phyloP scores from a whole-genome alignment of 1,139 yeast species.

The Suhomyces taliae region DNA sequence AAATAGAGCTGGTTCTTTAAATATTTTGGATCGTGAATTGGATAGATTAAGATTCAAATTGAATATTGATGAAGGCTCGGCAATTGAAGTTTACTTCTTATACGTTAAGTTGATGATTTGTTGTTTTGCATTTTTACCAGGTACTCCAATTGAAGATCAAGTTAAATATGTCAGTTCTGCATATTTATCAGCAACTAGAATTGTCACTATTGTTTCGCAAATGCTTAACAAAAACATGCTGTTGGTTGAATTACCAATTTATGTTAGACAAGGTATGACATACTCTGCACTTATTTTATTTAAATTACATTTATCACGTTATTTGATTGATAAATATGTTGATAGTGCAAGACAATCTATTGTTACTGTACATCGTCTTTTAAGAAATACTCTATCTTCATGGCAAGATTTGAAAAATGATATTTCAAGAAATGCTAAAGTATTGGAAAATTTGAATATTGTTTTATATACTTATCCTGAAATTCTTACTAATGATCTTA shows the following conservation, averaged over 20 bases:
- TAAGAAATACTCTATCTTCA: constrained; percentile 82
- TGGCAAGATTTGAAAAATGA: constrained; percentile 93
- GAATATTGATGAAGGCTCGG: constrained; percentile 59
- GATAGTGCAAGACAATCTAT: constrained; percentile 91
- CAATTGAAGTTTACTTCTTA: constrained; percentile 75
- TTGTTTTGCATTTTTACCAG: constrained; percentile 89
- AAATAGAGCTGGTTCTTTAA: constrained; percentile 76
- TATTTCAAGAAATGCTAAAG: constrained; percentile 87
- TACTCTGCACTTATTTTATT: constrained; percentile 79
- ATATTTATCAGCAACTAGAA: constrained; percentile 76
- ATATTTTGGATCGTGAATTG: constrained; percentile 74
- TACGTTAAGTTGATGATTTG: constrained; percentile 82
- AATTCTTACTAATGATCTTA: constrained; percentile 48
- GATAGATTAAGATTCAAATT: constrained; percentile 67
- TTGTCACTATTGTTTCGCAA: constrained; percentile 74
- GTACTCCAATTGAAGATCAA: constrained; percentile 86
- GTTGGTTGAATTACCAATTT: constrained; percentile 82
- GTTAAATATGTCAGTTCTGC: constrained; percentile 82
- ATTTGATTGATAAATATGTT: constrained; percentile 71
- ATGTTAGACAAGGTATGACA: constrained; percentile 80
- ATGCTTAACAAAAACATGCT: constrained; percentile 60
- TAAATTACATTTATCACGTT: constrained; percentile 78
- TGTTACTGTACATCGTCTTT: constrained; percentile 86
- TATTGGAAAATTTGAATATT: constrained; percentile 85
- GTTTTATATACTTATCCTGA: constrained; percentile 88